Evolutionary conservation across 2,329 filamentous ascomycete genomes (phyloP), one percentile per base, ranked within the genome.

Genomic region (Fusarium heterosporum): DNA sequence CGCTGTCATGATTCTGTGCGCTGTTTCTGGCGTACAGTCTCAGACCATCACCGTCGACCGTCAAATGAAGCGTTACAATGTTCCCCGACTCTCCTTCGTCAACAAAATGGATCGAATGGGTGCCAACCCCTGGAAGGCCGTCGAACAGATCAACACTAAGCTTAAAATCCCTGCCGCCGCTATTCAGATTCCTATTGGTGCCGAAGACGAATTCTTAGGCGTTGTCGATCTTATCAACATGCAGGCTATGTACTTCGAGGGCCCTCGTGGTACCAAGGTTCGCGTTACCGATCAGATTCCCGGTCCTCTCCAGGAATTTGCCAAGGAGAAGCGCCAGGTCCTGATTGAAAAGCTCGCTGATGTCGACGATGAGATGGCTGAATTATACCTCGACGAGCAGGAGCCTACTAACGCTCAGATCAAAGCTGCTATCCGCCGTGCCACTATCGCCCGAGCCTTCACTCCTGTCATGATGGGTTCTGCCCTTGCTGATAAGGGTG

Each of bases 31-130:
- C 76, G 96, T 99, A 32, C 96, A 99, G 81, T 95, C 91, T 76
- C 96, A 99, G 82, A 99, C 96, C 19, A 97, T 97, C 73, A 99
- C 96, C 2, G 96, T 99, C 68, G 94, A 99, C 79, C 88, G 96
- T 72, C 96, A 99, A 83, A 99, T 99, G 96, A 93, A 93, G 83
- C 90, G 96, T 72, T 99, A 99, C 85, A 95, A 98, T 76, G 90
- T 99, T 66, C 96, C 96, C 63, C 88, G 96, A 73, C 90, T 99
- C 78, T 97, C 92, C 54, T 99, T 99, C 76, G 89, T 99, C 78
- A 99, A 99, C 84, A 99, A 99, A 86, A 98, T 99, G 95, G 96
- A 99, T 77, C 91, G 96, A 69, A 97, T 97, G 91, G 96, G 96
- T 61, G 93, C 96, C 68, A 98, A 99, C 77, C 96, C 96, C 10